phyloP scores from a whole-genome alignment of 176 grass and related monocot species.

The Avena eriantha region DNA sequence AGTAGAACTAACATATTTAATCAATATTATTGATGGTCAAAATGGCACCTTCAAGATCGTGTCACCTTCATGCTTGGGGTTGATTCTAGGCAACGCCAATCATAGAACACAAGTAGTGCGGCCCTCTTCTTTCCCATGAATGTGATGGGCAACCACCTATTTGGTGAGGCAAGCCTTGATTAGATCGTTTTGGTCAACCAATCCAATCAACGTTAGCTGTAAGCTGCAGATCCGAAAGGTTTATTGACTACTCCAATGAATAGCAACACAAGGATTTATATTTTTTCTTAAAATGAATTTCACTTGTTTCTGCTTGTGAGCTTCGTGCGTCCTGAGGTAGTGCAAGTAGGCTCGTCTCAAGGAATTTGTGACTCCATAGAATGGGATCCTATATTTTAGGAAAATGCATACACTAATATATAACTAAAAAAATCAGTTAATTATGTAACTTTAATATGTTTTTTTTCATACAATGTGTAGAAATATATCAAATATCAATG shows the following conservation, averaged over 20 bases:
- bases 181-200: constrained; percentile 6
- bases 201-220: background rate
- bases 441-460: no score
- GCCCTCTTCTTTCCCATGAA: constrained; percentile 11
- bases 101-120: background rate
- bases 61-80: background rate
- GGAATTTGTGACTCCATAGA: no score
- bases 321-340: no score
- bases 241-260: no score
- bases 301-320: background rate
- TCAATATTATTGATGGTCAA: background rate
- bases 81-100: constrained; percentile 5
- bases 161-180: constrained; percentile 18
- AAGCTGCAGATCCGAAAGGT: background rate
- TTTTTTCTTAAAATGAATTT: no score
- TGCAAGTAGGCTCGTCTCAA: no score
- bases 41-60: background rate
- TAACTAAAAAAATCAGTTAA: no score
- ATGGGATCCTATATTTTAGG: no score
- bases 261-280: no score
- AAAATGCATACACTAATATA: no score
- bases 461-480: no score
- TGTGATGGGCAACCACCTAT: constrained; percentile 39
- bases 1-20: background rate
- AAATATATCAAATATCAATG: no score